phyloP scores from a whole-genome alignment of 441 rosid genomes.

The Gossypium davidsonii region DNA sequence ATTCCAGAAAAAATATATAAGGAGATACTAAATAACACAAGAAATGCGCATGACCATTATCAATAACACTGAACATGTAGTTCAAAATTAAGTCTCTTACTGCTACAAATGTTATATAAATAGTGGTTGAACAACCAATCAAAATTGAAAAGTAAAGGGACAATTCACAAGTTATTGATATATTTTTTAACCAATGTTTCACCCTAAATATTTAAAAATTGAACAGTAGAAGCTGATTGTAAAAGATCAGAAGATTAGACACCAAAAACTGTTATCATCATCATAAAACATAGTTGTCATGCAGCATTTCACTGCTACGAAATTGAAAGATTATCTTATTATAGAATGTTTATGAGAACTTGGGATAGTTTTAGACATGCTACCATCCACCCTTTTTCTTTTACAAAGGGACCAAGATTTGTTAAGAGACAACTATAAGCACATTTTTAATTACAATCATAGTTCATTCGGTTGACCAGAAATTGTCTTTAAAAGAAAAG shows the following conservation, averaged over 20 bases:
- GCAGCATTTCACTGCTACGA: neutral
- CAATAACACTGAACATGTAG: neutral
- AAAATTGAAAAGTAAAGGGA: neutral
- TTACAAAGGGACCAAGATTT: neutral
- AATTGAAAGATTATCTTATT: neutral
- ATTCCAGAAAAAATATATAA: conserved; percentile 5
- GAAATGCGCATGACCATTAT: neutral
- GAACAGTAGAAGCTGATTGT: neutral
- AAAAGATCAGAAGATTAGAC: neutral
- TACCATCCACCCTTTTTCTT: neutral
- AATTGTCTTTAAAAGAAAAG: neutral
- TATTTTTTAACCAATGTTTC: neutral
- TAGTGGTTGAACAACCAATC: neutral
- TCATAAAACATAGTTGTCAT: neutral
- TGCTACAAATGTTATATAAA: neutral
- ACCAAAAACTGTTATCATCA: neutral
- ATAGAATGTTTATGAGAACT: neutral
- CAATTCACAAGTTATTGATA: neutral
- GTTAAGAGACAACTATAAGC: neutral
- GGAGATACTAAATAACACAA: neutral
- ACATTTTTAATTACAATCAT: neutral
- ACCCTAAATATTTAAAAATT: neutral
- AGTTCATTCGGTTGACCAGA: neutral
- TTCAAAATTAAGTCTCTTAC: neutral
- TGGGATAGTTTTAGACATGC: neutral